These are phyloP conservation scores for Mortierella sp. DNA, from an alignment of 371 early-diverging fungal species.

Conservation along the genomic window DNA sequence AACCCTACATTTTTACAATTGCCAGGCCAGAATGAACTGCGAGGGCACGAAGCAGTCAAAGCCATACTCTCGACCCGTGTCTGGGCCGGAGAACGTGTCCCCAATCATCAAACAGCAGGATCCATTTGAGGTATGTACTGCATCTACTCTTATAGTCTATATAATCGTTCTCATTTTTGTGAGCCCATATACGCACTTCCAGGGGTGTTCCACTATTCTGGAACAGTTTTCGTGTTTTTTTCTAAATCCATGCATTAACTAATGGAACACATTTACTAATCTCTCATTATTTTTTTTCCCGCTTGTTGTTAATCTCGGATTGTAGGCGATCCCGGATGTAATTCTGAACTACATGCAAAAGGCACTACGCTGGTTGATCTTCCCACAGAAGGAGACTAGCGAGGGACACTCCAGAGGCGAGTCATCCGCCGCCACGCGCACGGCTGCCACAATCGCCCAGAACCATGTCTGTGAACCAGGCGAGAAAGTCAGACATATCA, in stretches of 20 bases:
- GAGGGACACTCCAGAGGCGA: too few species aligned
- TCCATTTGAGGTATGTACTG: not conserved
- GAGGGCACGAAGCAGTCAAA: slow-evolving; percentile 14
- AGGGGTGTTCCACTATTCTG: too few species aligned
- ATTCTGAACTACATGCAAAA: slow-evolving; percentile 20
- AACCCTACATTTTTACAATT: not conserved
- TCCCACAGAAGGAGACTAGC: slow-evolving; percentile 10
- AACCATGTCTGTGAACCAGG: too few species aligned
- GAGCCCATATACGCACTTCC: too few species aligned
- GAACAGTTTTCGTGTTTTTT: not conserved
- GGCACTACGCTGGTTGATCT: slow-evolving; percentile 18
- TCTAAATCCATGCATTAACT: too few species aligned
- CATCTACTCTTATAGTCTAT: too few species aligned
- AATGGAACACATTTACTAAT: not conserved
- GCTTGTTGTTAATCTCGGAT: not conserved
- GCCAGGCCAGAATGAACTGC: slow-evolving; percentile 8
- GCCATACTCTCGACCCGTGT: slow-evolving; percentile 32
- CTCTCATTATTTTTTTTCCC: too few species aligned
- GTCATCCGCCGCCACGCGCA: too few species aligned
- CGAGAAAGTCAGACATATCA: too few species aligned
- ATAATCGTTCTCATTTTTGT: too few species aligned
- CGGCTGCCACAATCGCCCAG: too few species aligned
- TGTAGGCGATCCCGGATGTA: slow-evolving; percentile 19
- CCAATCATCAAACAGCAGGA: slow-evolving; percentile 7
- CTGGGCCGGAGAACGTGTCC: slow-evolving; percentile 3